Conservation (phyloP, 805 yeast genomes). For the Naumovozyma dairenensis region DNA sequence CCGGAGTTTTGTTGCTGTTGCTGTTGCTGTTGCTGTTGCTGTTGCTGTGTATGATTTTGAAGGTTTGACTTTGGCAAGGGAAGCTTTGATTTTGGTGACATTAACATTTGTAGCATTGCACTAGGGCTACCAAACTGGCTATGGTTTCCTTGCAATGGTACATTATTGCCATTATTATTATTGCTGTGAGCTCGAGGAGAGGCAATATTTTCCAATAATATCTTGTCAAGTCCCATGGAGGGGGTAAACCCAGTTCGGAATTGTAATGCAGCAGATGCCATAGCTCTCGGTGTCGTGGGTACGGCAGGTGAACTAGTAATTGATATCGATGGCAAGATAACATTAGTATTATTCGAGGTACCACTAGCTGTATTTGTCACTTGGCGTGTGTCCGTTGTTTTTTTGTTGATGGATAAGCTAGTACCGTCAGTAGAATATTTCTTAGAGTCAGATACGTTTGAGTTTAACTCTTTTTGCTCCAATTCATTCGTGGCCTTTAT, state of each 20-base stretch:
- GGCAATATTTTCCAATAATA: conserved; percentile 2
- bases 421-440: no score
- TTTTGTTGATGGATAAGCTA: no score
- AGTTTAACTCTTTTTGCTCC: no score
- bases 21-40: no score
- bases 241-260: conserved; percentile 10
- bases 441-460: no score
- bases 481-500: no score
- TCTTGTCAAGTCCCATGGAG: conserved; percentile 3
- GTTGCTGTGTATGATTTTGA: no score
- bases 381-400: no score
- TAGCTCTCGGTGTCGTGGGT: conserved; percentile 2
- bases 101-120: not conserved
- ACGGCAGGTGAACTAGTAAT: conserved; percentile 1
- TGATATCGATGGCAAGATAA: conserved; percentile 5
- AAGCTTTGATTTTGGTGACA: not conserved
- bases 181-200: not conserved
- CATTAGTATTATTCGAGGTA: conserved; percentile 3
- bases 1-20: no score
- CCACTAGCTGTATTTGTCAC: no score
- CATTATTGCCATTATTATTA: not conserved
- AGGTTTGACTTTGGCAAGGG: not conserved
- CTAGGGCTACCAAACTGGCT: not conserved
- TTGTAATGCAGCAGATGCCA: not conserved
- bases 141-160: no score